These are phyloP conservation scores for Rutstroemia sp. DNA, from an alignment of 2,329 filamentous ascomycete genomes.

Conservation along the genomic window DNA sequence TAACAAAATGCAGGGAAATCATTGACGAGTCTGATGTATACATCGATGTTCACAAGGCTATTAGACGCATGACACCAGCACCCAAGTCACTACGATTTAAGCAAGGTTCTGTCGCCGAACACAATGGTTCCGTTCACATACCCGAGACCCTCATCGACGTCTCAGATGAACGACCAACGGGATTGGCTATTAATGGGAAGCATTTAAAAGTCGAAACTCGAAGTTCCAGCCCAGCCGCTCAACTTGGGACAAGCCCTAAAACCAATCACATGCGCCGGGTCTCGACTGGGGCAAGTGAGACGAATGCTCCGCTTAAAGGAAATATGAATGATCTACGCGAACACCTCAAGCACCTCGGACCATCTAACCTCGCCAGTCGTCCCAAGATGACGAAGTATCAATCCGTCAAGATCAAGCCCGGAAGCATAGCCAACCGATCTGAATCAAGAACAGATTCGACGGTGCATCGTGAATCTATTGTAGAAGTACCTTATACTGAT, in stretches of 20 bases:
- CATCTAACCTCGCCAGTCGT: conserved; percentile 58
- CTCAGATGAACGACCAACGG: conserved; percentile 29
- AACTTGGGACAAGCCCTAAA: conserved; percentile 27
- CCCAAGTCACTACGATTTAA: conserved; percentile 63
- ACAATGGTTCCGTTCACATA: conserved; percentile 30
- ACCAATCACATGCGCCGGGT: conserved; percentile 53
- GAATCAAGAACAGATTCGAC: conserved; percentile 31
- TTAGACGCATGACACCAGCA: conserved; percentile 54
- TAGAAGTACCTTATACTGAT: conserved; percentile 34
- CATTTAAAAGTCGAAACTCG: conserved; percentile 10
- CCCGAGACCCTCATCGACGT: conserved; percentile 36
- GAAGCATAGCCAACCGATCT: conserved; percentile 14
- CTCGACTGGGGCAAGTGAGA: conserved; percentile 45
- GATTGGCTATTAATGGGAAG: conserved; percentile 14
- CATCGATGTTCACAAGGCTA: conserved; percentile 96
- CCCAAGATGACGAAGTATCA: conserved; percentile 54
- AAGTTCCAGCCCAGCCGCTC: conserved; percentile 12
- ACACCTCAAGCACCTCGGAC: conserved; percentile 57
- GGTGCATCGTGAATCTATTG: conserved; percentile 32
- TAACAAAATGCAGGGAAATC: conserved; percentile 63
- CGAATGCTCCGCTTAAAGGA: conserved; percentile 47
- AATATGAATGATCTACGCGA: conserved; percentile 56
- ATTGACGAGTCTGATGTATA: conserved; percentile 99
- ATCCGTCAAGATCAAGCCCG: conserved; percentile 60
- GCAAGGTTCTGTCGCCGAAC: conserved; percentile 45